phyloP scores from a whole-genome alignment of 2,329 filamentous ascomycete genomes.

The Fusarium zealandicum region DNA sequence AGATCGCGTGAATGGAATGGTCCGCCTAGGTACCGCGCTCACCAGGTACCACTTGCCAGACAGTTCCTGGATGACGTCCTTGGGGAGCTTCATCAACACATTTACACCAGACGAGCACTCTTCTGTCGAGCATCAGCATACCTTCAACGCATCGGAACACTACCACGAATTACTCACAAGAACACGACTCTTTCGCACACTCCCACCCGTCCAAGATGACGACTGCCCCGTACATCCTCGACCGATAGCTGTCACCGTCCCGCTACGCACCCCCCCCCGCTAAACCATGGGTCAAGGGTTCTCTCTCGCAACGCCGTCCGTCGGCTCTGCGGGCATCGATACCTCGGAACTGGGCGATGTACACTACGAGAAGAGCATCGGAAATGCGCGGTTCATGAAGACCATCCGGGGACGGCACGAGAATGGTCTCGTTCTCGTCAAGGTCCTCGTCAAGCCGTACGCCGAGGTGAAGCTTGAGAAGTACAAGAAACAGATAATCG shows the following conservation, averaged over 20 bases:
- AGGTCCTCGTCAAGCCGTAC: slow-evolving; percentile 93
- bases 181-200: not conserved
- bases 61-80: slow-evolving; percentile 27
- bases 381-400: slow-evolving; percentile 94
- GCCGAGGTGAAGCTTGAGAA: slow-evolving; percentile 78
- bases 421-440: slow-evolving; percentile 91
- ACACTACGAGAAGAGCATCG: slow-evolving; percentile 90
- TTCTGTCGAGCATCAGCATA: not conserved
- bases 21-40: slow-evolving; percentile 17
- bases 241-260: slow-evolving; percentile 39
- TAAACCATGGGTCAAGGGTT: slow-evolving; percentile 90
- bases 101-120: not conserved
- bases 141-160: not conserved
- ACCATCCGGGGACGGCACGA: slow-evolving; percentile 89
- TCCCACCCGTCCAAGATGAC: slow-evolving; percentile 36
- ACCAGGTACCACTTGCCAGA: slow-evolving; percentile 3
- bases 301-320: slow-evolving; percentile 89
- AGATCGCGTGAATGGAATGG: slow-evolving; percentile 23
- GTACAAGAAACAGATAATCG: slow-evolving; percentile 78
- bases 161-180: too few species aligned
- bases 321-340: slow-evolving; percentile 92
- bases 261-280: slow-evolving; percentile 21
- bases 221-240: slow-evolving; percentile 27
- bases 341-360: slow-evolving; percentile 90
- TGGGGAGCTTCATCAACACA: slow-evolving; percentile 17